Base-by-base conservation (phyloP, 2,329 filamentous ascomycete genomes). In the Xylariaceae sp. region DNA sequence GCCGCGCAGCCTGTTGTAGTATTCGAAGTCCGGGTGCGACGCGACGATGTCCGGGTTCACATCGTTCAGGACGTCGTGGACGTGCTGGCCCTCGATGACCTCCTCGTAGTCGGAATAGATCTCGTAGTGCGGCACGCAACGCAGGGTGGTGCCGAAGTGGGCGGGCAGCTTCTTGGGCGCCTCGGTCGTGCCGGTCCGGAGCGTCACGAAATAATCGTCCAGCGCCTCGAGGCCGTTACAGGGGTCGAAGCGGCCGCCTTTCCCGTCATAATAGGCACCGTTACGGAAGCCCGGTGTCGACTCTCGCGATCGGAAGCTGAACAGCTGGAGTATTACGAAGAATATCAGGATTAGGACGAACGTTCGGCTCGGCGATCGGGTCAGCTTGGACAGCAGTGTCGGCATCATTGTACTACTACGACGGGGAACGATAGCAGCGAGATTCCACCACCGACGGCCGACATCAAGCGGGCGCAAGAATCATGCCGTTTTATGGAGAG, bases 91-190 rank as follows among this genome's bases (percentile, higher is more conserved):
- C 9, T 66, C 61, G 33, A 78, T 68, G 7, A 65, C 56, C 53
- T 74, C 68, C 17, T 69, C 66, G 38, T 72, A 72, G 55, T 80
- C 76, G 44, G 75, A 79, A 59, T 76, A 78, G 50, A 81, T 70
- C 35, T 70, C 66, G 36, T 69, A 72, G 54, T 76, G 61, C 21
- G 71, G 69, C 29, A 74, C 66, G 59, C 76, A 80, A 46, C 65
- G 63, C 14, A 79, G 62, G 0, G 73, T 74, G 1, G 72, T 74
- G 35, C 64, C 55, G 41, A 77, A 66, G 48, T 78, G 74, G 3
- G 67, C 57, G 1, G 74, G 73, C 2, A 80, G 64, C 52, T 77
- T 76, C 18, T 71, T 65, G 37, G 63, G 57, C 11, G 73, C 66
- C 49, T 80, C 75, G 6, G 73, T 74, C 12, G 75, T 74, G 37